phyloP scores from a whole-genome alignment of 2,329 filamentous ascomycete genomes.

The Dactylella cylindrospora region DNA sequence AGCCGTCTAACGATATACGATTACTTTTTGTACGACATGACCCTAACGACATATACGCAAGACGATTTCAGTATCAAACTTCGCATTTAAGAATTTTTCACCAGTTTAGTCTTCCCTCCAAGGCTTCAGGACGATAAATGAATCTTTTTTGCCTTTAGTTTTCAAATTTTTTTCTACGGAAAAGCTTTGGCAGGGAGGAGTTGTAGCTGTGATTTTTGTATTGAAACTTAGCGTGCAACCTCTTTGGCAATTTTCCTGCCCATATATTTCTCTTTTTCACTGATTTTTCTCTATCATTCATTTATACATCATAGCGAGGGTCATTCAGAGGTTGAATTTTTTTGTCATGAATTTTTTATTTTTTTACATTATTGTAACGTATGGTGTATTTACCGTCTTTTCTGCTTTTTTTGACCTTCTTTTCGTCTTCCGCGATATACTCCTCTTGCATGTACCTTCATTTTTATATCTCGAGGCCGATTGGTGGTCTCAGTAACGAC shows the following conservation, averaged over 20 bases:
- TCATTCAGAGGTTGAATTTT: conserved; percentile 21
- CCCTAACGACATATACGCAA: conserved; percentile 13
- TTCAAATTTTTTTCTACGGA: conserved; percentile 7
- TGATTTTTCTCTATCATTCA: conserved; percentile 12
- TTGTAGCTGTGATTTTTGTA: conserved; percentile 28
- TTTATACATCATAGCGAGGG: conserved; percentile 26
- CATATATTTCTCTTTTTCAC: background rate
- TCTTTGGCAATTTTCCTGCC: conserved; percentile 16
- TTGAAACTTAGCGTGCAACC: conserved; percentile 34
- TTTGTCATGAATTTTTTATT: conserved; percentile 19
- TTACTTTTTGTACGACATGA: conserved; percentile 15
- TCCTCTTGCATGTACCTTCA: background rate
- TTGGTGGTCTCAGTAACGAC: too few species aligned
- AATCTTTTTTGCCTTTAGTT: too few species aligned
- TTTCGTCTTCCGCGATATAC: background rate
- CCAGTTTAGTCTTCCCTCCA: background rate
- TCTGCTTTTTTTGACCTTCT: background rate
- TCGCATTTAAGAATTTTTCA: too few species aligned
- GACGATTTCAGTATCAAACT: background rate
- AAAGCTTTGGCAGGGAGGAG: conserved; percentile 25
- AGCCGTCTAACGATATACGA: conserved; percentile 22
- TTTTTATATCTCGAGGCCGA: background rate
- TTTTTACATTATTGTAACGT: conserved; percentile 17
- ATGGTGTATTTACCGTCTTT: conserved; percentile 1
- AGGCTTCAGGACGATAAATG: background rate